phyloP scores from a whole-genome alignment of 2,329 filamentous ascomycete species.

The Fusarium mundagurra region DNA sequence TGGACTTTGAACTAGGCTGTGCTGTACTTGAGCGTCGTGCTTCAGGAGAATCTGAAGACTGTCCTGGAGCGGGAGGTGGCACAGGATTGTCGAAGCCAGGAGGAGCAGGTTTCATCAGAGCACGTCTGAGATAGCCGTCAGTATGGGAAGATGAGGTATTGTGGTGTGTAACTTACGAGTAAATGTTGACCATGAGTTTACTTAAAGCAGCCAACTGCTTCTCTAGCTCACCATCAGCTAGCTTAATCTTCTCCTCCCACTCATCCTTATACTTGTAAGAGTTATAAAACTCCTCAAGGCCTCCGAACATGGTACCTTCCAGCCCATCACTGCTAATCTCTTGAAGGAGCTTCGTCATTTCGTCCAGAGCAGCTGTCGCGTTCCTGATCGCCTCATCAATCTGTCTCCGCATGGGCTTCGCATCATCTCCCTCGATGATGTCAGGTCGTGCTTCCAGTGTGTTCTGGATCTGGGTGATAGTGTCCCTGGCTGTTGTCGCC shows the following conservation, averaged over 20 bases:
- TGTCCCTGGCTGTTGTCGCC: slow-evolving; percentile 44
- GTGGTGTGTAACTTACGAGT: slow-evolving; percentile 40
- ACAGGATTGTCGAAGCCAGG: slow-evolving; percentile 16
- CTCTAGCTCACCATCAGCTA: slow-evolving; percentile 44
- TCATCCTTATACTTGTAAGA: slow-evolving; percentile 48
- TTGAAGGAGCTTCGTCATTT: slow-evolving; percentile 46
- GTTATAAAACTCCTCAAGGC: slow-evolving; percentile 46
- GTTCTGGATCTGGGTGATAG: slow-evolving; percentile 46
- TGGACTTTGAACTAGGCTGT: not conserved
- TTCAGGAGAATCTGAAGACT: not conserved
- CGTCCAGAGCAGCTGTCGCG: slow-evolving; percentile 39
- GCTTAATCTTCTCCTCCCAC: slow-evolving; percentile 46
- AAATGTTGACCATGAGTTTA: slow-evolving; percentile 47
- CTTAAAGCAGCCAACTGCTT: slow-evolving; percentile 42
- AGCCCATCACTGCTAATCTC: slow-evolving; percentile 41
- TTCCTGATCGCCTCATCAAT: slow-evolving; percentile 44
- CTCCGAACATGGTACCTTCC: slow-evolving; percentile 30
- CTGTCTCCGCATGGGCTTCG: slow-evolving; percentile 41
- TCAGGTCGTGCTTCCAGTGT: slow-evolving; percentile 44
- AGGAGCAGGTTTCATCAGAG: slow-evolving; percentile 44
- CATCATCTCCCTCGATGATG: slow-evolving; percentile 45
- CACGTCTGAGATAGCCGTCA: slow-evolving; percentile 32
- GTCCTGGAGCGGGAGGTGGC: slow-evolving; percentile 24
- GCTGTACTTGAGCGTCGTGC: not conserved
- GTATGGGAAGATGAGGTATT: too few relatives aligned